Evolutionary conservation across 192 early-diverging fungal species (phyloP).

Genomic region (Backusella tuberculispora): DNA sequence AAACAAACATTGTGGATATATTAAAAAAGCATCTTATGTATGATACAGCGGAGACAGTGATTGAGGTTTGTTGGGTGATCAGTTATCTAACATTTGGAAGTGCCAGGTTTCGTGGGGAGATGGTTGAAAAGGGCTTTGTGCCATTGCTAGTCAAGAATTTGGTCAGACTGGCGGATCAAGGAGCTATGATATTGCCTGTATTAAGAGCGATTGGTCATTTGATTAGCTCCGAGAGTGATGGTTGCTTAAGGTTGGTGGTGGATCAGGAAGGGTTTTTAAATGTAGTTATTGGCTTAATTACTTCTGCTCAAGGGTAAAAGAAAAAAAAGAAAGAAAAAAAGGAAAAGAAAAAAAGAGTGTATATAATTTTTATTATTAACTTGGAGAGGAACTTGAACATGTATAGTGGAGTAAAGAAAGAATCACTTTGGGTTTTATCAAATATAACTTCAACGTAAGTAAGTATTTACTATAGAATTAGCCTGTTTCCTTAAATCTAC

Average conservation of each 20-base stretch:
- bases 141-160: conserved; percentile 32
- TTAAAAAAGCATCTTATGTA: neutral
- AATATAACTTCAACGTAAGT: conserved; percentile 63
- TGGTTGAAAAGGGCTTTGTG: conserved; percentile 44
- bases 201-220: conserved; percentile 70
- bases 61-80: conserved; percentile 70
- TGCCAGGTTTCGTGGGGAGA: conserved; percentile 48
- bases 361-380: neutral
- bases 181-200: conserved; percentile 54
- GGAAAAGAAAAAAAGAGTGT: neutral
- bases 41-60: conserved; percentile 45
- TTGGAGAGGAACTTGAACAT: neutral
- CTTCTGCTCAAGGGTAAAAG: conserved; percentile 52
- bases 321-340: conserved; percentile 15
- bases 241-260: conserved; percentile 38
- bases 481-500: neutral
- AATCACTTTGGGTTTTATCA: conserved; percentile 71
- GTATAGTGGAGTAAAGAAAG: conserved; percentile 65
- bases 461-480: neutral
- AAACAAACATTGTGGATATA: neutral
- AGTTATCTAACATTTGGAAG: conserved; percentile 62
- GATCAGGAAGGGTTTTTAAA: conserved; percentile 50
- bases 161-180: conserved; percentile 31
- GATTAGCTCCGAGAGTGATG: conserved; percentile 60
- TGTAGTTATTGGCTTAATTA: conserved; percentile 44